These are phyloP conservation scores for Fusarium globosum DNA, from an alignment of 2,329 filamentous ascomycete species.

Conservation along the genomic window DNA sequence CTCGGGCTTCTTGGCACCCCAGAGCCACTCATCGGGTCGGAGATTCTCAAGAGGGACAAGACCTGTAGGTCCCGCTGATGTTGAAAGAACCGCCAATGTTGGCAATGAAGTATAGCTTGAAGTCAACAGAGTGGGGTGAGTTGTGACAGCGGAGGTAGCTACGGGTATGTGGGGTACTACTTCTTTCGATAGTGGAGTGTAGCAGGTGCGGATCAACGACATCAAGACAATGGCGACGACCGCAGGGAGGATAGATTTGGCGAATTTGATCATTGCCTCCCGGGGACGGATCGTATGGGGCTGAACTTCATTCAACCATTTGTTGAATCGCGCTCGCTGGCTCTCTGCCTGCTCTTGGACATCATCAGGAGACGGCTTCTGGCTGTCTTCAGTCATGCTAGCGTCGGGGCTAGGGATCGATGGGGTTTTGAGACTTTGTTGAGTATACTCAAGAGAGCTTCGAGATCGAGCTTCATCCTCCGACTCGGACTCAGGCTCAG, in stretches of 20 bases:
- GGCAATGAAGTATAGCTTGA: conserved; percentile 34
- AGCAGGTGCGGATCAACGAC: conserved; percentile 44
- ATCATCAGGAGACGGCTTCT: conserved; percentile 10
- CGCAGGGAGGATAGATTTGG: conserved; percentile 40
- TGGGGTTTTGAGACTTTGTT: conserved; percentile 59
- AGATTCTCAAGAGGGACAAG: conserved; percentile 48
- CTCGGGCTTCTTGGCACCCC: conserved; percentile 48
- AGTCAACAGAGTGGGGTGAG: conserved; percentile 40
- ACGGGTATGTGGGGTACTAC: conserved; percentile 41
- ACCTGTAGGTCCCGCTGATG: conserved; percentile 39
- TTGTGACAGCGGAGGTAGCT: conserved; percentile 40
- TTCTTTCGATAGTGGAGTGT: conserved; percentile 38
- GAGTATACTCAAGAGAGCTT: conserved; percentile 61
- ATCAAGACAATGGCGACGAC: conserved; percentile 41
- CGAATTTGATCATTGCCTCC: conserved; percentile 31
- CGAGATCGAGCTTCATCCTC: conserved; percentile 56
- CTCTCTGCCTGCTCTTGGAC: conserved; percentile 17
- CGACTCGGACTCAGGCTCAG: conserved; percentile 50
- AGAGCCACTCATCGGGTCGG: conserved; percentile 50
- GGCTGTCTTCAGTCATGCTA: conserved; percentile 44
- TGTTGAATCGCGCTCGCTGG: conserved; percentile 14
- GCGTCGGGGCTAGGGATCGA: conserved; percentile 53
- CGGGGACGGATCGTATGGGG: conserved; percentile 9
- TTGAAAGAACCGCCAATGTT: conserved; percentile 18
- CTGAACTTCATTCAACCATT: conserved; percentile 31